A percentile compares a stretch with the other conserved stretches of the same genome.
Conservation (phyloP, 768 basidiomycete genomes). For the Mycena kentingensis region DNA sequence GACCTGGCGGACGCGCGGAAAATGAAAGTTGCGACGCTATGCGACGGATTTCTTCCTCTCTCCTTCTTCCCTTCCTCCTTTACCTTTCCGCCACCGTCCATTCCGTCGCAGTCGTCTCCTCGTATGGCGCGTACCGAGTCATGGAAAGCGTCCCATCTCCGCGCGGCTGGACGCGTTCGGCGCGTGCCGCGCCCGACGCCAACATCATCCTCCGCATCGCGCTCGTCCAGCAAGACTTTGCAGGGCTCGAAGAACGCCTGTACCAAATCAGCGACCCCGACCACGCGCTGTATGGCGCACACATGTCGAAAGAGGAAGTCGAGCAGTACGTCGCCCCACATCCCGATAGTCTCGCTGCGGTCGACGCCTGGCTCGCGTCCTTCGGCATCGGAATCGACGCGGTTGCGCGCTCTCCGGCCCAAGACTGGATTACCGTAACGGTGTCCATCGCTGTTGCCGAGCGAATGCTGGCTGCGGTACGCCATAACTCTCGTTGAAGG, state of each 20-base stretch:
- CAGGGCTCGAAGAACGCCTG: neutral
- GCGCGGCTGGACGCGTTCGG: slow-evolving; percentile 47
- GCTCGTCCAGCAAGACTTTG: slow-evolving; percentile 54
- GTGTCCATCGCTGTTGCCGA: slow-evolving; percentile 64
- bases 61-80: slow-evolving; percentile 22
- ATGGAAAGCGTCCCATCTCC: slow-evolving; percentile 55
- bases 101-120: slow-evolving; percentile 18
- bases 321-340: slow-evolving; percentile 63
- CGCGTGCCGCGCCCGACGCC: slow-evolving; percentile 46
- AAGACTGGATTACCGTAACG: slow-evolving; percentile 67
- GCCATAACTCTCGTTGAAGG: slow-evolving; percentile 23
- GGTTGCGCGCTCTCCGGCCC: slow-evolving; percentile 58
- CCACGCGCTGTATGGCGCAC: neutral
- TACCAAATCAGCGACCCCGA: slow-evolving; percentile 3
- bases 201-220: slow-evolving; percentile 59
- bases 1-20: slow-evolving; percentile 9
- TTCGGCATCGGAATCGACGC: slow-evolving; percentile 54
- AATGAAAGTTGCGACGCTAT: slow-evolving; percentile 22
- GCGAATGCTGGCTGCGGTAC: slow-evolving; percentile 69
- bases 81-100: slow-evolving; percentile 25
- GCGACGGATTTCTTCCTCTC: slow-evolving; percentile 16
- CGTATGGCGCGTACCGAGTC: slow-evolving; percentile 32
- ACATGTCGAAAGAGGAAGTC: slow-evolving; percentile 30
- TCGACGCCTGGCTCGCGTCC: slow-evolving; percentile 62
- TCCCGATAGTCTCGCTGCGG: slow-evolving; percentile 50